A percentile compares a stretch with the other conserved stretches of the same genome.
These are phyloP conservation scores for Trichoderma lentiforme DNA, from an alignment of 2,329 filamentous ascomycete species.

Conservation along the genomic window DNA sequence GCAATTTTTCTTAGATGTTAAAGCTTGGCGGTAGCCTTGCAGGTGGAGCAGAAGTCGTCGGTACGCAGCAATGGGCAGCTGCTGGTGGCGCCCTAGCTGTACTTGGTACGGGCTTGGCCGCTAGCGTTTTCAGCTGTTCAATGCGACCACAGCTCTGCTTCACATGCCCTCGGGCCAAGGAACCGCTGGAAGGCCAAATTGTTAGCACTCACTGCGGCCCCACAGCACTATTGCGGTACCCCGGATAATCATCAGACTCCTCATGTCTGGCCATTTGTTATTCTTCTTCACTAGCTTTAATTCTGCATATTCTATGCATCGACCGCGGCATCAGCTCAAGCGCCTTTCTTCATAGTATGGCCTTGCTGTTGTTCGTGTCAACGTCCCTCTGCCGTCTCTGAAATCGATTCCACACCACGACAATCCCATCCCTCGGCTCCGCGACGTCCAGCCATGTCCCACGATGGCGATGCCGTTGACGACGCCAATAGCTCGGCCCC, in stretches of 20 bases:
- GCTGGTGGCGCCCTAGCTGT: background rate
- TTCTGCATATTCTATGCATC: background rate
- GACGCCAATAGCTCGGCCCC: conserved; percentile 52
- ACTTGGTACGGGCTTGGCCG: background rate
- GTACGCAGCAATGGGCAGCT: background rate
- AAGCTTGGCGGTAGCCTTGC: conserved; percentile 5
- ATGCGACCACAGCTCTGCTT: background rate
- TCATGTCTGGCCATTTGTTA: background rate
- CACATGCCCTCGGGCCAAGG: conserved; percentile 14
- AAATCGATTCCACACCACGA: background rate
- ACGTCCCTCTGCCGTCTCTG: background rate
- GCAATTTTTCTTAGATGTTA: background rate
- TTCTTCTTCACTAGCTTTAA: background rate
- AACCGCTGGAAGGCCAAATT: background rate
- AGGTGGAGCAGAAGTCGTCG: conserved; percentile 19
- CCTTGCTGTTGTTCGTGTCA: conserved; percentile 4
- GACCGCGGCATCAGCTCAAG: background rate
- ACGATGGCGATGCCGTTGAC: conserved; percentile 30
- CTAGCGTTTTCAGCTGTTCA: background rate
- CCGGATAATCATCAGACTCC: conserved; percentile 15
- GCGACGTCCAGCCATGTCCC: conserved; percentile 28
- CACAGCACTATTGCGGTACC: conserved; percentile 11
- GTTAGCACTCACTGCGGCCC: conserved; percentile 1
- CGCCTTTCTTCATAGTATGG: background rate
- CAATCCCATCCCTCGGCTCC: background rate